Percentiles rank a stretch among this genome's conserved stretches.
Evolutionary conservation across 345 rosid genomes (phyloP).

Genomic region (Bruguiera parviflora): DNA sequence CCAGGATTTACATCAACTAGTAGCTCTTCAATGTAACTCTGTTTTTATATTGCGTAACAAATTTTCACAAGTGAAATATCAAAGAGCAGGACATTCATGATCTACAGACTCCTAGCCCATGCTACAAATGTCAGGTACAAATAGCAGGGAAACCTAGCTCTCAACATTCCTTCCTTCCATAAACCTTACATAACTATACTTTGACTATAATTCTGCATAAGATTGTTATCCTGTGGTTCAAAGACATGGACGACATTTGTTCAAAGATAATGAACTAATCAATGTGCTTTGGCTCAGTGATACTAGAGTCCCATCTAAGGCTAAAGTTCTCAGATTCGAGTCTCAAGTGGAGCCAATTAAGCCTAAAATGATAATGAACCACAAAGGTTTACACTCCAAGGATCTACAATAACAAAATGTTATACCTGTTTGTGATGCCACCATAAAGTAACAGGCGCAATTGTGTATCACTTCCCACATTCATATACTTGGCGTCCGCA

Average conservation of each 20-base stretch:
- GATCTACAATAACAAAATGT: background rate
- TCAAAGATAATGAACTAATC: background rate
- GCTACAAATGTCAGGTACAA: background rate
- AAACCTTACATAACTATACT: background rate
- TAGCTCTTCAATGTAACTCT: too few species aligned
- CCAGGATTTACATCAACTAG: background rate
- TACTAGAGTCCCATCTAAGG: too few species aligned
- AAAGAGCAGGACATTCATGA: background rate
- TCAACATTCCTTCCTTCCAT: background rate
- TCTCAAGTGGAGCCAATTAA: too few species aligned
- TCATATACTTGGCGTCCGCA: slow-evolving; percentile 81
- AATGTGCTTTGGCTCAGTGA: too few species aligned
- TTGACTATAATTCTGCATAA: background rate
- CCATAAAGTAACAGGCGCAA: slow-evolving; percentile 83
- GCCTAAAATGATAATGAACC: too few species aligned
- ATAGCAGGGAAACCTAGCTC: background rate
- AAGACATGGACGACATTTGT: background rate
- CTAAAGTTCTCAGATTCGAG: too few species aligned
- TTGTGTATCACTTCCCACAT: slow-evolving; percentile 90
- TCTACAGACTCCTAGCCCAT: background rate
- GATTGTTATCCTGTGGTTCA: slow-evolving; percentile 3
- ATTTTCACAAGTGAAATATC: background rate
- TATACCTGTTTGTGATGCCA: slow-evolving; percentile 65
- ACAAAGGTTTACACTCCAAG: too few species aligned
- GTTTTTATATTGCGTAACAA: too few species aligned